Base-by-base conservation (phyloP, 306 rosid species). In the Inga oerstediana region DNA sequence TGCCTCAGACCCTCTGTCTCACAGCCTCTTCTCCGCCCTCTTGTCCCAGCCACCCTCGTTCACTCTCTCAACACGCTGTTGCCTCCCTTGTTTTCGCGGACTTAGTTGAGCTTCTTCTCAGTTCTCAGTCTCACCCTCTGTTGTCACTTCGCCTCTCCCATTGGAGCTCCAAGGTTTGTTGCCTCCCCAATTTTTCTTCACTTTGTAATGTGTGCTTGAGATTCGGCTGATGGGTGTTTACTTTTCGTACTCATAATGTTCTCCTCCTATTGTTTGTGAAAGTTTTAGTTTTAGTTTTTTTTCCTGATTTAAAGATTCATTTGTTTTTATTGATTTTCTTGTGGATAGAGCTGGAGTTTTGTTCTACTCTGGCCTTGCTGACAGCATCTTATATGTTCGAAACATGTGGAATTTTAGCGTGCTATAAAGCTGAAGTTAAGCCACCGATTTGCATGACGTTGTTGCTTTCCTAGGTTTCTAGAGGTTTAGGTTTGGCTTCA, bases 371-470 rank as follows among this genome's bases (percentile, higher is more conserved):
- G 58, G 1, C 58, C 58, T 51, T 46, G 17, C 56, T 49, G 19
- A 49, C 7, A 49, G 56, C 56, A 49, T 15, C 56, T 49, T 48
- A 48, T 48, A 4, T 49, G 56, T 49, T 49, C 15, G 56, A 13
- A 49, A 14, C 56, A 13, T 49, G 13, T 49, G 56, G 15, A 11
- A 46, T 11, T 46, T 46, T 46, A 12, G 51, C 3, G 9, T 46
- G 51, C 9, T 46, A 46, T 46, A 46, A 46, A 11, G 79, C 69
- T 37, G 88, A 89, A 69, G 85, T 89, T 68, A 84, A 86, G 89
- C 87, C 91, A 51, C 91, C 89, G 16, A 89, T 89, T 68, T 86
- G 91, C 61, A 84, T 89, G 89, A 86, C 73, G 56, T 51, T 51
- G 87, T 86, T 76, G 0, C 17, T 2, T 86, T 86, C 78, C 76